phyloP scores from a whole-genome alignment of 1,284 basidiomycete species.

The Cutaneotrichosporon cyanovorans region DNA sequence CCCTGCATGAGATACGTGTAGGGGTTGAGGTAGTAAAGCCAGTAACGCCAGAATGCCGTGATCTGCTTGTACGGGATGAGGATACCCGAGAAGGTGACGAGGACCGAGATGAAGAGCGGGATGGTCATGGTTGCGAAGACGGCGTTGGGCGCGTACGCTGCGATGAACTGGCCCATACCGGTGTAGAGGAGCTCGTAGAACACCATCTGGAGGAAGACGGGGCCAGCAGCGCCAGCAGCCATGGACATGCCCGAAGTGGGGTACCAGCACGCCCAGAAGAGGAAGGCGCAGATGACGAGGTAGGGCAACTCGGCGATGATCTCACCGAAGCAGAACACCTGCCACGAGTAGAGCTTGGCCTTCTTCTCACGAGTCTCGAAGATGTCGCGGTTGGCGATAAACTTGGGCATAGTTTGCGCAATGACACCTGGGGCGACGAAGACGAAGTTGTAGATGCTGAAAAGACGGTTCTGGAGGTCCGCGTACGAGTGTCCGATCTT shows the following conservation, averaged over 20 bases:
- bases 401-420: slow-evolving; percentile 43
- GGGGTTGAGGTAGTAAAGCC: slow-evolving; percentile 37
- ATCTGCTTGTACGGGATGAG: slow-evolving; percentile 28
- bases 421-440: slow-evolving; percentile 44
- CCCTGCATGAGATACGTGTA: slow-evolving; percentile 38
- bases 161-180: slow-evolving; percentile 30
- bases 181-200: slow-evolving; percentile 45
- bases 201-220: slow-evolving; percentile 40
- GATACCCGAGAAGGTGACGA: slow-evolving; percentile 31
- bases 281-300: slow-evolving; percentile 33
- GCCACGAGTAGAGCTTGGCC: slow-evolving; percentile 42
- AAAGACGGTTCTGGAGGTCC: slow-evolving; percentile 15
- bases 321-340: slow-evolving; percentile 26
- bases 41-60: slow-evolving; percentile 33
- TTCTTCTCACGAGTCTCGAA: slow-evolving; percentile 45
- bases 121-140: slow-evolving; percentile 34
- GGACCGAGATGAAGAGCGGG: slow-evolving; percentile 13
- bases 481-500: slow-evolving; percentile 29
- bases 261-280: slow-evolving; percentile 15
- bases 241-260: slow-evolving; percentile 8
- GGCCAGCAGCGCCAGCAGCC: slow-evolving; percentile 11
- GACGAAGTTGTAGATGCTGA: slow-evolving; percentile 37
- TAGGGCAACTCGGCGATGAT: slow-evolving; percentile 43
- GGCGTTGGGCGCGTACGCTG: slow-evolving; percentile 34
- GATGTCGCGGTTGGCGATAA: slow-evolving; percentile 43